Percentiles rank a stretch among this genome's conserved stretches.
Conservation (phyloP, 2,329 filamentous ascomycete species). For the Penicillium sp. region DNA sequence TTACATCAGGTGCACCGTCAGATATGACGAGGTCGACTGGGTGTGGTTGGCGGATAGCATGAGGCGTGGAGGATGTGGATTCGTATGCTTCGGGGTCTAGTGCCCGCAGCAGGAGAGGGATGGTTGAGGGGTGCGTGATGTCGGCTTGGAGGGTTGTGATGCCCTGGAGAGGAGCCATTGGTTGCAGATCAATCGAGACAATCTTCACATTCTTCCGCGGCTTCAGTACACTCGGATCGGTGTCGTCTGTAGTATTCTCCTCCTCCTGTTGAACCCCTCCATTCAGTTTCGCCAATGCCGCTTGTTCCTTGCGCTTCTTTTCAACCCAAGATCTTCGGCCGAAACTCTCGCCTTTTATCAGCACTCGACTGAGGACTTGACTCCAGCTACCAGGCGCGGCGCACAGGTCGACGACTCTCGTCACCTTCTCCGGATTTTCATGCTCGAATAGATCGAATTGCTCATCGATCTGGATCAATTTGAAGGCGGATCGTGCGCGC, state of each 20-base stretch:
- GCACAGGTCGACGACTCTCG: slow-evolving; percentile 92
- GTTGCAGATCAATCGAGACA: slow-evolving; percentile 92
- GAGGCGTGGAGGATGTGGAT: slow-evolving; percentile 39
- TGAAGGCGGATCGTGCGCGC: slow-evolving; percentile 95
- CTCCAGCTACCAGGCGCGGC: slow-evolving; percentile 97
- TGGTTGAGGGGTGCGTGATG: slow-evolving; percentile 95
- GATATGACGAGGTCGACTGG: slow-evolving; percentile 93
- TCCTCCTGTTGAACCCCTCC: slow-evolving; percentile 4
- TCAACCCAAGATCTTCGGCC: slow-evolving; percentile 87
- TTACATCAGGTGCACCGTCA: slow-evolving; percentile 95
- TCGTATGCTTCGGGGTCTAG: slow-evolving; percentile 73
- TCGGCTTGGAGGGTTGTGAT: slow-evolving; percentile 92
- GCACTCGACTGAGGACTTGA: slow-evolving; percentile 88
- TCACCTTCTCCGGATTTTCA: slow-evolving; percentile 68
- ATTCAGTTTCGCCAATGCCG: slow-evolving; percentile 30
- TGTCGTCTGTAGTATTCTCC: slow-evolving; percentile 35
- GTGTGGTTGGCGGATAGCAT: slow-evolving; percentile 63
- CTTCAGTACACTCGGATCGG: slow-evolving; percentile 41
- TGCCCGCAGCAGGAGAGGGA: slow-evolving; percentile 83
- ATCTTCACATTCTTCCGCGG: slow-evolving; percentile 82
- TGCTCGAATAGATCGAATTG: slow-evolving; percentile 91
- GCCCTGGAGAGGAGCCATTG: slow-evolving; percentile 90
- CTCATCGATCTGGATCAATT: slow-evolving; percentile 92
- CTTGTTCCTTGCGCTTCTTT: slow-evolving; percentile 67
- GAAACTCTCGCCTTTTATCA: slow-evolving; percentile 93